A percentile compares a stretch with the other conserved stretches of the same genome.
Conservation (phyloP, 805 yeast genomes). For the Wickerhamomyces bovis region DNA sequence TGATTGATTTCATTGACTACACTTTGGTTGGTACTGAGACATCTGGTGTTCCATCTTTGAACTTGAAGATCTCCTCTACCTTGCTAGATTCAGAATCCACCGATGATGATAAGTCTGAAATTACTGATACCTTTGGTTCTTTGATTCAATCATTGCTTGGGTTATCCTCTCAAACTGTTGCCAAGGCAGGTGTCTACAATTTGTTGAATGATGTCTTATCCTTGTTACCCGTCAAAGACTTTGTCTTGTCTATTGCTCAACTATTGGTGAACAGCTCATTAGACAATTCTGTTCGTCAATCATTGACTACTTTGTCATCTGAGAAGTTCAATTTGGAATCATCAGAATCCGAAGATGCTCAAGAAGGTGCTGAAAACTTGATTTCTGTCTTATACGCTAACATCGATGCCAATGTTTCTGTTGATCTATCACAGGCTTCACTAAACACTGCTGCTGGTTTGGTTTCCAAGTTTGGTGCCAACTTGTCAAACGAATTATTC, state of each 20-base stretch:
- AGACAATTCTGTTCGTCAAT: slow-evolving; percentile 47
- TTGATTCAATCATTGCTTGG: slow-evolving; percentile 16
- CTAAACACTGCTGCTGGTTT: slow-evolving; percentile 62
- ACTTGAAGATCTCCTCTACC: slow-evolving; percentile 46
- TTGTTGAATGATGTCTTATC: slow-evolving; percentile 59
- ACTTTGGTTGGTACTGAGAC: slow-evolving; percentile 27
- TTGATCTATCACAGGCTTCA: slow-evolving; percentile 59
- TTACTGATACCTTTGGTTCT: slow-evolving; percentile 15
- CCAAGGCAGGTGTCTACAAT: slow-evolving; percentile 27
- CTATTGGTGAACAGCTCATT: slow-evolving; percentile 28
- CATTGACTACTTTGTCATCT: slow-evolving; percentile 56
- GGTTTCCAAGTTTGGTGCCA: slow-evolving; percentile 54
- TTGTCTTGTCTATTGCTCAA: slow-evolving; percentile 54
- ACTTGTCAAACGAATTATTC: slow-evolving; percentile 41
- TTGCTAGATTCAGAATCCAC: slow-evolving; percentile 35
- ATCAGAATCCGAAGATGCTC: slow-evolving; percentile 41
- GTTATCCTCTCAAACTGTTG: slow-evolving; percentile 20
- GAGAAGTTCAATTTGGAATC: slow-evolving; percentile 67
- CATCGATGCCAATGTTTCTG: slow-evolving; percentile 21
- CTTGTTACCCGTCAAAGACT: slow-evolving; percentile 69
- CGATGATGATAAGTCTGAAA: slow-evolving; percentile 4
- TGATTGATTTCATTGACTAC: slow-evolving; percentile 52
- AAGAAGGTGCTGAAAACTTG: slow-evolving; percentile 45
- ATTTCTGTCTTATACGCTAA: slow-evolving; percentile 44
- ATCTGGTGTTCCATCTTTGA: slow-evolving; percentile 40